Conservation (phyloP, 2,329 filamentous ascomycete species). For the Talaromyces amestolkiae region DNA sequence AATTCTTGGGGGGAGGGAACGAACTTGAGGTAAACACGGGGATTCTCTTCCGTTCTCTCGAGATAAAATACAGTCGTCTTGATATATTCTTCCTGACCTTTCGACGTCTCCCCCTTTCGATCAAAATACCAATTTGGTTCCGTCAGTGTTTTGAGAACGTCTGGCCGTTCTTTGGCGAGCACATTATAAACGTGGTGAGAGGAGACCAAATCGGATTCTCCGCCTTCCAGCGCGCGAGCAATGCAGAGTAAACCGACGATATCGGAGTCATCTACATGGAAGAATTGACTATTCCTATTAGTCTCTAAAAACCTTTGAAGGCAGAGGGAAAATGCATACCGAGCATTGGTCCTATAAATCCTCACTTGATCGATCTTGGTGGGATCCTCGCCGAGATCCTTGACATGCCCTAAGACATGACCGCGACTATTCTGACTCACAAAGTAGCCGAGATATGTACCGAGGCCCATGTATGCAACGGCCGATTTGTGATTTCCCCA, state of each 20-base stretch:
- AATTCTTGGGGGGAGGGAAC: conserved; percentile 19
- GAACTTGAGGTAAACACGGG: conserved; percentile 70
- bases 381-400: conserved; percentile 80
- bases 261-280: conserved; percentile 80
- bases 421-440: conserved; percentile 81
- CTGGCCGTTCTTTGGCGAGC: conserved; percentile 70
- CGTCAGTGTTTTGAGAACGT: conserved; percentile 72
- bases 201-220: conserved; percentile 78
- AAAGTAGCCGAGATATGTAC: conserved; percentile 82
- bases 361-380: conserved; percentile 80
- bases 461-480: conserved; percentile 86
- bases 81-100: conserved; percentile 73
- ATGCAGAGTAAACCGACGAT: conserved; percentile 82
- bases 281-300: conserved; percentile 62
- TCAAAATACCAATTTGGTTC: conserved; percentile 89
- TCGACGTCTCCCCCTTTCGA: conserved; percentile 77
- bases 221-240: conserved; percentile 73
- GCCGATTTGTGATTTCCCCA: conserved; percentile 81
- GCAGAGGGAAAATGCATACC: conserved; percentile 36
- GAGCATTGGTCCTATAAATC: conserved; percentile 84
- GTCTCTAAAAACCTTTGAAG: not conserved
- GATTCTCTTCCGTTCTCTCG: conserved; percentile 61
- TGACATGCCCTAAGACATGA: conserved; percentile 84
- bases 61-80: conserved; percentile 71
- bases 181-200: conserved; percentile 80